phyloP scores from a whole-genome alignment of 306 rosid species.

The Quercus cerris region DNA sequence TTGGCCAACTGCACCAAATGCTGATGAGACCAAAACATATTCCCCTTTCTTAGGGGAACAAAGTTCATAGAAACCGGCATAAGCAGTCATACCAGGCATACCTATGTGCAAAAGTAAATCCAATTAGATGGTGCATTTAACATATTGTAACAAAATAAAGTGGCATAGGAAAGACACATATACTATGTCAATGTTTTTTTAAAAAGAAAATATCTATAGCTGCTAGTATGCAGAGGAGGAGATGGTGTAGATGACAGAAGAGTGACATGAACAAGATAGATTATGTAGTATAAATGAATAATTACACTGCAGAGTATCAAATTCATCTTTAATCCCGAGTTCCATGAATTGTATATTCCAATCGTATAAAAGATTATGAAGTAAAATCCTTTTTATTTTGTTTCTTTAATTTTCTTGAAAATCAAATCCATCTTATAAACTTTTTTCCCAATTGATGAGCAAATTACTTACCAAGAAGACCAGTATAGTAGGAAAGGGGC shows the following conservation, averaged over 20 bases:
- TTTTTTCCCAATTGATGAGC: not conserved
- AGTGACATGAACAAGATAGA: too few species aligned
- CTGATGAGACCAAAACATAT: slow-evolving; percentile 49
- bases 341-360: not conserved
- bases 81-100: slow-evolving; percentile 61
- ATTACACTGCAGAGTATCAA: too few species aligned
- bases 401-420: not conserved
- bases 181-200: not conserved
- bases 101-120: slow-evolving; percentile 3
- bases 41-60: slow-evolving; percentile 54
- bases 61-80: slow-evolving; percentile 44
- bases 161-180: too few species aligned
- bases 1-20: slow-evolving; percentile 57
- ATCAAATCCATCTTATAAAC: not conserved
- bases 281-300: too few species aligned
- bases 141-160: too few species aligned
- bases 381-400: not conserved
- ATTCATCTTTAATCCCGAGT: too few species aligned
- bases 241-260: too few species aligned
- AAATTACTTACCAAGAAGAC: slow-evolving; percentile 21
- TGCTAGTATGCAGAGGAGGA: too few species aligned
- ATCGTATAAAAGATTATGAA: not conserved
- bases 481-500: slow-evolving; percentile 53
- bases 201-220: not conserved
- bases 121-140: not conserved